Base-by-base conservation (phyloP, 805 yeast species). In the Barnettozyma populi region DNA sequence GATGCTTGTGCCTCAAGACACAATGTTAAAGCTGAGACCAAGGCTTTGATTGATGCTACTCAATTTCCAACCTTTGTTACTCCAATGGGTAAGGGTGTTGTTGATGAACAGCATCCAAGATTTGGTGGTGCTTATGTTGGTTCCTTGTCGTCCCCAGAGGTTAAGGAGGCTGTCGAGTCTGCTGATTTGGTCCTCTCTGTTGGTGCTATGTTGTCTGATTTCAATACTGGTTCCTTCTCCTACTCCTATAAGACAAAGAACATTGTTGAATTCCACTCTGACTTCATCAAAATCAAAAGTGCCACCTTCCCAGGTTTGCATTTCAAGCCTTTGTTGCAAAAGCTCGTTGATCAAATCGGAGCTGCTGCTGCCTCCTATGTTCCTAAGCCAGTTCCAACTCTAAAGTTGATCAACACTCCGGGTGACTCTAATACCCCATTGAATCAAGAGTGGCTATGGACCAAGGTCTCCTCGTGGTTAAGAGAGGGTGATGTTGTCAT, bases 1-100 rank as follows among this genome's bases (percentile, higher is more conserved):
- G 96, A 87, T 71, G 95, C 95, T 41, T 87, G 96, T 75, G 88
- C 90, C 51, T 71, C 83, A 43, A 78, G 95, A 70, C 95, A 87
- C 69, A 72, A 74, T 55, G 85, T 82, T 54, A 75, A 74, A 61
- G 66, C 67, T n/a, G 87, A 82, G 66, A 83, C 86, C 51, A 71
- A 69, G 52, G 68, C 74, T 57, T 75, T 87, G 63, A 82, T 84
- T 44, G 76, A 78, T 48, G 64, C 70, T 50, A 85, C 95, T 43
- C 80, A 84, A 65, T 86, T 81, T 80, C 92, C 94, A 41, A 83
- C 84, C 43, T 87, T 80, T 67, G 84, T 84, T 48, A 88, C 96
- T 46, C 95, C 96, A 59, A 86, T 87, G 94, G 96, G 95, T 69
- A 87, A 87, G 69, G 84, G 89, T 51, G 73, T 80, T 23, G 79